Base-by-base conservation (phyloP, 2,329 filamentous ascomycete genomes). In the Plectosphaerella sp. region DNA sequence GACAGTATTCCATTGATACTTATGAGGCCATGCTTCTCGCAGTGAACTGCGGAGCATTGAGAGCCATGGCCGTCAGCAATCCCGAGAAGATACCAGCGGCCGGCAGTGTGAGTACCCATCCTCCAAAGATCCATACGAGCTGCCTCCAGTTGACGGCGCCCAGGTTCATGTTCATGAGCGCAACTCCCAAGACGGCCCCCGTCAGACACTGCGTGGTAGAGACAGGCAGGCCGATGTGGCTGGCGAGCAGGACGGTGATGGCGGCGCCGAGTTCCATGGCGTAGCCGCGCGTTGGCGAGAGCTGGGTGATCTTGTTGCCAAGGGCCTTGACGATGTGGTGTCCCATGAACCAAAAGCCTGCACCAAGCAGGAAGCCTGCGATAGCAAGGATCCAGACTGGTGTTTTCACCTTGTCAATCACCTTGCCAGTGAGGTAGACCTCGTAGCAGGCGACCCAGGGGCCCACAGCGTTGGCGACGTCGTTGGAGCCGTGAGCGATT, bases 401-500 rank as follows among this genome's bases (percentile, higher is more conserved):
- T 0, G 67, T 68, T 9, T 58, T 50, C 4, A 64, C 61, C 42
- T 66, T 50, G 7, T 61, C 62, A 12, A 56, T 48, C 28, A 67
- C 61, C 5, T 43, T 43, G 25, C 66, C 66, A 2, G 63, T 61
- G 12, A 58, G 49, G 55, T 56, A 73, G 5, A 65, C 67, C 12
- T 60, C 53, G 55, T 72, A 74, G 4, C 61, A 59, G 6, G 65
- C 65, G 3, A 65, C 64, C 61, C 66, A 72, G 20, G 69, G 66
- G 4, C 67, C 67, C 18, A 72, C 64, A 1, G 68, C 70, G 53
- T 72, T 73, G 35, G 67, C 64, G 12, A 72, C 67, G 54, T 73
- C 70, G 58, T 73, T 73, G 39, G 67, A 64, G 33, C 71, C 71
- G 61, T 74, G 72, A 4, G 69, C 65, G 56, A 72, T 68, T 14